Evolutionary conservation across 176 grass and related monocot genomes (phyloP).

Genomic region (Eremochloa ophiuroides): DNA sequence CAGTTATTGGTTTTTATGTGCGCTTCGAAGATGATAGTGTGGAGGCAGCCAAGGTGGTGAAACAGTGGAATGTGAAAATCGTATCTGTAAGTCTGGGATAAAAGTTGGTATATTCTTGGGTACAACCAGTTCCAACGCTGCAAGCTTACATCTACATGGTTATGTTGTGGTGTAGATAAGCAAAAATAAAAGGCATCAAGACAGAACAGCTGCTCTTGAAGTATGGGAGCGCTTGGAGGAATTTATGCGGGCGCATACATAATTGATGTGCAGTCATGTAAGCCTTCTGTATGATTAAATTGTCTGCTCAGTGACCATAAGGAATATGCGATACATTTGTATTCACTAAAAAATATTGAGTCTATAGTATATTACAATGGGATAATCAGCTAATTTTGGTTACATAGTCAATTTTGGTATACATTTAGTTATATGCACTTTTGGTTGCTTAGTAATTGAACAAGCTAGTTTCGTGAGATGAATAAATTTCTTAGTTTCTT

Average conservation of each 20-base stretch:
- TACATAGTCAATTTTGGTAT: neutral
- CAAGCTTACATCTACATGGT: neutral
- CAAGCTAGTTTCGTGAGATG: neutral
- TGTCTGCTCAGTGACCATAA: neutral
- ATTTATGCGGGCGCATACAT: constrained; percentile 61
- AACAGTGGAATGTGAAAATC: constrained; percentile 99
- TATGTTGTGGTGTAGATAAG: constrained; percentile 62
- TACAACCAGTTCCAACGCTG: neutral
- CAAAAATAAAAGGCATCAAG: constrained; percentile 98
- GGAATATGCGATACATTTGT: neutral
- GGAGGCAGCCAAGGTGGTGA: constrained; percentile 85
- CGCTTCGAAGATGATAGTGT: constrained; percentile 99
- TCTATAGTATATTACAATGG: neutral
- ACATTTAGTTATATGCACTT: neutral
- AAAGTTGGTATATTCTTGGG: neutral
- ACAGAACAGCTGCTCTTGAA: constrained; percentile 91
- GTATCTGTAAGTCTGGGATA: constrained; percentile 59
- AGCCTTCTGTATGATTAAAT: neutral
- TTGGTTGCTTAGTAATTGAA: neutral
- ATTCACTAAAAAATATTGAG: neutral
- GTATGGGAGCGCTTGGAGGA: constrained; percentile 88
- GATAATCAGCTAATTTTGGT: neutral
- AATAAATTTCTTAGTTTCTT: neutral
- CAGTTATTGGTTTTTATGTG: constrained; percentile 90
- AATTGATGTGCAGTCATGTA: constrained; percentile 33